A percentile compares a stretch with the other conserved stretches of the same genome.
Evolutionary conservation across 768 basidiomycete genomes (phyloP).

Genomic region (Hysterangium stoloniferum): DNA sequence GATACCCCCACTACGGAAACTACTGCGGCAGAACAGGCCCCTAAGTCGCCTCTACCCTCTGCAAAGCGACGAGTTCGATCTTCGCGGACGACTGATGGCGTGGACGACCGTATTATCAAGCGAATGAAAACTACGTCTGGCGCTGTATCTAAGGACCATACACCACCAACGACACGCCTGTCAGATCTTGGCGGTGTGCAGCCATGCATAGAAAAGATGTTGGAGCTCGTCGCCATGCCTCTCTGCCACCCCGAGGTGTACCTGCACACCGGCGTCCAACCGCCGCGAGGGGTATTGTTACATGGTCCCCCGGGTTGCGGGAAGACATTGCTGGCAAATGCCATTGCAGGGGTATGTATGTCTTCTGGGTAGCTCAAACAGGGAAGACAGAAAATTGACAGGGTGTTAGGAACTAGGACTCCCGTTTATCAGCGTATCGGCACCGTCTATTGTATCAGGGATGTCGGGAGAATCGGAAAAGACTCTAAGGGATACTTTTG

Average conservation of each 20-base stretch:
- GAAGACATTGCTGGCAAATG: slow-evolving; percentile 90
- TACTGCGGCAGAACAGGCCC: slow-evolving; percentile 10
- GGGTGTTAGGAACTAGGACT: slow-evolving; percentile 71
- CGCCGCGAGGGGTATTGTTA: slow-evolving; percentile 85
- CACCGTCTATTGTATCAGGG: slow-evolving; percentile 92
- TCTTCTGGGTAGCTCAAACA: not conserved
- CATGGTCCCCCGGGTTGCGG: slow-evolving; percentile 98
- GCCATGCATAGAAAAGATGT: slow-evolving; percentile 80
- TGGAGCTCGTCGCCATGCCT: slow-evolving; percentile 95
- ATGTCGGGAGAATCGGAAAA: slow-evolving; percentile 99
- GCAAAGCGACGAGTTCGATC: slow-evolving; percentile 62
- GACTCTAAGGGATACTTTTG: slow-evolving; percentile 91
- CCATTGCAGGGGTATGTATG: slow-evolving; percentile 80
- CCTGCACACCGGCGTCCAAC: slow-evolving; percentile 84
- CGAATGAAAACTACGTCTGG: slow-evolving; percentile 38
- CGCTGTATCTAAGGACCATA: slow-evolving; percentile 50
- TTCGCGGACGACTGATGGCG: slow-evolving; percentile 26
- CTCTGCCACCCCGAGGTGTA: slow-evolving; percentile 94
- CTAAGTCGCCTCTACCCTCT: slow-evolving; percentile 17
- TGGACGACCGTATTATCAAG: slow-evolving; percentile 47
- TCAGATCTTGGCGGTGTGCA: slow-evolving; percentile 87
- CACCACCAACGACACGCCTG: slow-evolving; percentile 68
- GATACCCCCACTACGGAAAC: slow-evolving; percentile 17
- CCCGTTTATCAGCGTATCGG: slow-evolving; percentile 91
- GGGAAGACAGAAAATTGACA: slow-evolving; percentile 2